These are phyloP conservation scores for Epichloe sibirici DNA, from an alignment of 2,329 filamentous ascomycete genomes.

Conservation along the genomic window DNA sequence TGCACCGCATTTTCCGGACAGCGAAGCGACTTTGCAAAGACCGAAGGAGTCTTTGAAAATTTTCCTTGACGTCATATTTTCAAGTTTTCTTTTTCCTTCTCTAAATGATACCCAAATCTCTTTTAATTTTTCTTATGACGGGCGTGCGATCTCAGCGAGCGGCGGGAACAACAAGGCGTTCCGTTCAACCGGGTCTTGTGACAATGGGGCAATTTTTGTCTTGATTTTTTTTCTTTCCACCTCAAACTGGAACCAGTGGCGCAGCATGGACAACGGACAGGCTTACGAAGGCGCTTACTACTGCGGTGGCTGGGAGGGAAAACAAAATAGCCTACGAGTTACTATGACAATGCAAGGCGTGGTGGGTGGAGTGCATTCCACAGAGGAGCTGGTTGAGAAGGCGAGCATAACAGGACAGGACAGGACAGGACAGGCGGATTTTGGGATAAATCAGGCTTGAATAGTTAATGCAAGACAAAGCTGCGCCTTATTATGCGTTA, in stretches of 20 bases:
- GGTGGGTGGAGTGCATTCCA: slow-evolving; percentile 1
- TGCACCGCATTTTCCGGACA: neutral
- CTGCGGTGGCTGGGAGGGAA: neutral
- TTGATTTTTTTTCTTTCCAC: neutral
- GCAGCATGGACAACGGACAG: neutral
- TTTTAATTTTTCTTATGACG: neutral
- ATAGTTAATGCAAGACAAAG: too few relatives aligned
- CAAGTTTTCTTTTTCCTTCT: too few relatives aligned
- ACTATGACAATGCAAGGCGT: neutral
- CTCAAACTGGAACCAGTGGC: neutral
- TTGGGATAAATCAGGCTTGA: neutral
- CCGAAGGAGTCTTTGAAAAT: neutral
- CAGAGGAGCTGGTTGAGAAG: neutral
- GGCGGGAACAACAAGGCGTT: neutral
- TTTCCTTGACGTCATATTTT: neutral
- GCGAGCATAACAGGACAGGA: neutral
- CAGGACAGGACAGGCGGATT: neutral
- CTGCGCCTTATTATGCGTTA: too few relatives aligned
- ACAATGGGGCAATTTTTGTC: neutral
- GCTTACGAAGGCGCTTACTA: neutral
- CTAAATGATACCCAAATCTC: neutral
- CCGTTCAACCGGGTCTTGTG: neutral
- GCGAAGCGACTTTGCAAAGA: neutral
- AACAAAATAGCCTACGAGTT: neutral
- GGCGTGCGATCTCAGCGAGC: neutral